Conservation (phyloP, 345 rosid genomes). For the Gossypioides kirkii region DNA sequence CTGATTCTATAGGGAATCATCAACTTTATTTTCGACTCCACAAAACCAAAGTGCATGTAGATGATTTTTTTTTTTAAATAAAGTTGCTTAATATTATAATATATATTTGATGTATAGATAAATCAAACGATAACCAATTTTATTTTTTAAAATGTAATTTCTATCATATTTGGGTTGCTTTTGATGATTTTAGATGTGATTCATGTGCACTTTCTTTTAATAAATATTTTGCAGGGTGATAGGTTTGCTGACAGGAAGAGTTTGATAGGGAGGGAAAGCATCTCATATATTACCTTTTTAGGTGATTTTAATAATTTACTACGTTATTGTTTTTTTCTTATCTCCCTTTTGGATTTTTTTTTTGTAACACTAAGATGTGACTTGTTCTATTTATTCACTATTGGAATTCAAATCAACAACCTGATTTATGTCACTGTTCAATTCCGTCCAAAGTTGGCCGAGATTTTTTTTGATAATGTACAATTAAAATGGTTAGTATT, state of each 20-base stretch:
- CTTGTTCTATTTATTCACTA: neutral
- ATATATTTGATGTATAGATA: too few species aligned
- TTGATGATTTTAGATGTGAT: too few species aligned
- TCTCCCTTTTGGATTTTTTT: neutral
- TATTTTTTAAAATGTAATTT: too few species aligned
- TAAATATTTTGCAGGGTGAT: constrained; percentile 2
- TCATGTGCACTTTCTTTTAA: too few species aligned
- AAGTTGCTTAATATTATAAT: too few species aligned
- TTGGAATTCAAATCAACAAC: neutral
- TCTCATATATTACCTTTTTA: neutral
- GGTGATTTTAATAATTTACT: neutral
- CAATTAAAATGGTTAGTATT: too few species aligned
- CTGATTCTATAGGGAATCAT: constrained; percentile 6
- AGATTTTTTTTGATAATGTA: too few species aligned
- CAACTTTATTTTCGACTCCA: neutral
- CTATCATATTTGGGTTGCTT: too few species aligned
- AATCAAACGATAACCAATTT: too few species aligned
- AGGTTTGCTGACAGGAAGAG: neutral
- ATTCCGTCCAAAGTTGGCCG: neutral
- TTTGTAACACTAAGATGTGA: neutral
- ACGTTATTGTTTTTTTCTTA: neutral
- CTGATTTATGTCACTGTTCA: neutral
- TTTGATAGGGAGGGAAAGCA: constrained; percentile 3
- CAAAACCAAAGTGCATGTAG: neutral
- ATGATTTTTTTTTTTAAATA: too few species aligned